Base-by-base conservation (phyloP, 2,329 filamentous ascomycete genomes). In the Curvularia eragrostidis region DNA sequence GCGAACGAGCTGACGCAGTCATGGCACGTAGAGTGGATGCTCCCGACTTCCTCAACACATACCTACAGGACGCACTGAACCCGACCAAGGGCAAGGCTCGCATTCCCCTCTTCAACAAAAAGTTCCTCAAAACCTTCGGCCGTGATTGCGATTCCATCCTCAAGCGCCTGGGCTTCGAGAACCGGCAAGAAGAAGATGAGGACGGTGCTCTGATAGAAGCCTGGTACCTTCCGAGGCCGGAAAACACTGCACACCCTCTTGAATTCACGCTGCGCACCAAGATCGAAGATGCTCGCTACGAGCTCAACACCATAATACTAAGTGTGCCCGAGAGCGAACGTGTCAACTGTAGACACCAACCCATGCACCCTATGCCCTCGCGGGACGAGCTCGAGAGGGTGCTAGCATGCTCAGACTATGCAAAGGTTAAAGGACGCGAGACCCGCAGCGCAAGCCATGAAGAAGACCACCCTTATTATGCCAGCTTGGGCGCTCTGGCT, bases 41-140 rank as follows among this genome's bases (percentile, higher is more conserved):
- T 2, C 73, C 89, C 44, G 77, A 80, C 43, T 85, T 84, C 59
- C 77, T 91, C 39, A 80, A 82, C 54, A 80, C 80, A 46, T 91
- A 90, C 69, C 76, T 90, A 50, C 78, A 70, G 9, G 88, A 91
- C 74, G 80, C 85, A 8, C 73, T 87, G 54, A 79, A 81, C 43
- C 77, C 82, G 19, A 72, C 75, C 6, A 79, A 82, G 46, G 80
- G 80, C 32, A 83, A 81, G 64, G 82, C 82, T 62, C 74, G 79
- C 43, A 87, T 90, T 64, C 83, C 83, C 5, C 77, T 82, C 7
- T 74, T 82, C 15, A 90, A 91, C 68, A 87, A 88, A 69, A 84
- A 84, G 55, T 91, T 89, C 63, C 79, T 85, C 65, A 80, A 85
- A 59, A 83, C 83, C 1, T 89, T 90, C 71, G 87, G 86, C 9